phyloP scores from a whole-genome alignment of 768 basidiomycete genomes.

The Mycena rebaudengoi region DNA sequence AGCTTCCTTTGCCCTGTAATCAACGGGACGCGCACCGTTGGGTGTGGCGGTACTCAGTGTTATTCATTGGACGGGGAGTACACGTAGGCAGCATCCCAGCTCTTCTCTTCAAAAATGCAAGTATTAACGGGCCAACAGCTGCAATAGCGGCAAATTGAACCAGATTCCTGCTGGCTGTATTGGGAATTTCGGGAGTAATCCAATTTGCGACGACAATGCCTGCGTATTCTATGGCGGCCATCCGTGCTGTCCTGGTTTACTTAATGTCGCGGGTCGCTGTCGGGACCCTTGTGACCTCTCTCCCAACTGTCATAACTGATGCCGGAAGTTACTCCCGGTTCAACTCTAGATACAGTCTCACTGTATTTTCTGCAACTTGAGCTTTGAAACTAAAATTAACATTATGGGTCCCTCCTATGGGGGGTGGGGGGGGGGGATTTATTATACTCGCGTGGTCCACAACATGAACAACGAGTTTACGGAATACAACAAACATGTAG shows the following conservation, averaged over 20 bases:
- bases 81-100: constrained; percentile 4
- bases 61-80: not conserved
- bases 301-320: constrained; percentile 2
- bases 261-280: not conserved
- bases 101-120: not conserved
- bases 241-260: not conserved
- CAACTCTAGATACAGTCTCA: too few species aligned
- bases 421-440: too few species aligned
- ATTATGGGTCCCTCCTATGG: too few species aligned
- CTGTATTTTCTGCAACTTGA: too few species aligned
- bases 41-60: constrained; percentile 1
- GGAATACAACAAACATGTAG: too few species aligned
- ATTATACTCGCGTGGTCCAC: too few species aligned
- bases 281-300: constrained; percentile 2
- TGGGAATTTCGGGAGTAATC: not conserved
- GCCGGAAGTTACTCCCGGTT: too few species aligned
- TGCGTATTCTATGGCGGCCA: not conserved
- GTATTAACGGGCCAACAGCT: not conserved
- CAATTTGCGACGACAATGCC: constrained; percentile 4
- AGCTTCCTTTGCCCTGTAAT: constrained; percentile 1
- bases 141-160: constrained; percentile 2
- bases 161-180: too few species aligned
- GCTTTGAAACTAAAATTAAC: too few species aligned
- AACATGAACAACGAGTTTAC: too few species aligned
- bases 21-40: not conserved